phyloP scores from a whole-genome alignment of 2,329 filamentous ascomycete species.

The Botrytis squamosa region DNA sequence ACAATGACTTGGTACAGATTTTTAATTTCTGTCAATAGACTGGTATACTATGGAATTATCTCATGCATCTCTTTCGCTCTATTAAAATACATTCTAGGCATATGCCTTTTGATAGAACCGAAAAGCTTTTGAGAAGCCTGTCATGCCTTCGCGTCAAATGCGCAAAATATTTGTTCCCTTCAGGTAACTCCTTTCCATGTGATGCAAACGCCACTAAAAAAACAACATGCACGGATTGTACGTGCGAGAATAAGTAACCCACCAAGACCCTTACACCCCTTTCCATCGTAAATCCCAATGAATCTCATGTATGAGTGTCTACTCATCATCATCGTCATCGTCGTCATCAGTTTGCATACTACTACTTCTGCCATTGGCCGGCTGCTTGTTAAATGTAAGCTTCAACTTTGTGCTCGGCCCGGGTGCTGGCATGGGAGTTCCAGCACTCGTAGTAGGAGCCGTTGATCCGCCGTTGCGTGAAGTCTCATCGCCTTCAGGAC shows the following conservation, averaged over 20 bases:
- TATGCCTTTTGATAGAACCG: slow-evolving; percentile 21
- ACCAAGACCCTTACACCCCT: slow-evolving; percentile 21
- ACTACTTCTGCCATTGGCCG: slow-evolving; percentile 44
- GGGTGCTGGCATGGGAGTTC: slow-evolving; percentile 62
- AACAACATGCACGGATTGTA: slow-evolving; percentile 14
- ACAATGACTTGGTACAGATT: background rate
- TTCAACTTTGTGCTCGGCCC: slow-evolving; percentile 57
- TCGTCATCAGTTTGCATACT: slow-evolving; percentile 55
- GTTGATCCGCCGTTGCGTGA: slow-evolving; percentile 39
- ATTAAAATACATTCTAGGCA: slow-evolving; percentile 40
- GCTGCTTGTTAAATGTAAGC: slow-evolving; percentile 55
- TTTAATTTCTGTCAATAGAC: background rate
- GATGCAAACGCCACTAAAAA: slow-evolving; percentile 25
- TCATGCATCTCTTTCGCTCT: slow-evolving; percentile 28
- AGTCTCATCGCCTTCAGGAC: slow-evolving; percentile 49
- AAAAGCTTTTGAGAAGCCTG: background rate
- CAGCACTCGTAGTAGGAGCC: slow-evolving; percentile 56
- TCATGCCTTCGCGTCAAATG: slow-evolving; percentile 17
- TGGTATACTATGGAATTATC: background rate
- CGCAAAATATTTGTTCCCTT: slow-evolving; percentile 2
- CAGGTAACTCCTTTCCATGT: slow-evolving; percentile 17
- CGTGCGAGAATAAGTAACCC: slow-evolving; percentile 22
- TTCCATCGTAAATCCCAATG: slow-evolving; percentile 23
- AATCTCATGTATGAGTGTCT: slow-evolving; percentile 18
- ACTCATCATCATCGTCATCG: slow-evolving; percentile 41